Base-by-base conservation (phyloP, 345 rosid genomes). In the Nasturtium officinale region DNA sequence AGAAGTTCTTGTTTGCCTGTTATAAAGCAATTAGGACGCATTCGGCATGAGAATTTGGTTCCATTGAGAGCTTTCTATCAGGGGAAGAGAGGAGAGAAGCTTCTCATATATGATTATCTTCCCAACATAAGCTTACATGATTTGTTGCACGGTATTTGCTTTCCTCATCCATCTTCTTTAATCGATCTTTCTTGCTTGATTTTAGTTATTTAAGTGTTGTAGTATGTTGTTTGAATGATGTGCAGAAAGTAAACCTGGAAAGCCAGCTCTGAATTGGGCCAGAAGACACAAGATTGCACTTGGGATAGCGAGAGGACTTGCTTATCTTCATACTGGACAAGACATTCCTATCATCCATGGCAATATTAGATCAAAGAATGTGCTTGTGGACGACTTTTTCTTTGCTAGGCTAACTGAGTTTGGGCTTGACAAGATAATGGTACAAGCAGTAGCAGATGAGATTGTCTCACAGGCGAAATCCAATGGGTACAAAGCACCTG, bases 71-170 rank as follows among this genome's bases (percentile, higher is more conserved):
- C 99, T 73, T 95, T 91, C 80, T 95, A 95, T 80, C 93, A 95
- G 33, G 99, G 99, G 67, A 94, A 88, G 75, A 85, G 97, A 84
- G 97, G 99, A 63, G 99, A 95, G 73, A 89, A 95, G 88, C 90
- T 95, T 29, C 99, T 95, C 48, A 91, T 95, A 46, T 95, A 91
- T 79, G 99, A 95, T 66, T 91, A 88, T 78, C 88, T 95, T 51
- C 97, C 97, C 20, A 88, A 84, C 68, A 84, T 87, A 72, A 85
- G 82, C 77, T 86, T 95, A 74, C 79, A 91, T 80, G 97, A 95
- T 72, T 83, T 87, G 77, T 85, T 95, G 73, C 96, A 91, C 63
- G 97, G 99, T 94, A 91, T 56, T 10, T 35, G 20, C 47, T 47
- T 46, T 65, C 0, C 0, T 46, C 50, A 16, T 60, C 12, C 3